These are phyloP conservation scores for Epichloe bromicola DNA, from an alignment of 2,329 filamentous ascomycete species.

Conservation along the genomic window DNA sequence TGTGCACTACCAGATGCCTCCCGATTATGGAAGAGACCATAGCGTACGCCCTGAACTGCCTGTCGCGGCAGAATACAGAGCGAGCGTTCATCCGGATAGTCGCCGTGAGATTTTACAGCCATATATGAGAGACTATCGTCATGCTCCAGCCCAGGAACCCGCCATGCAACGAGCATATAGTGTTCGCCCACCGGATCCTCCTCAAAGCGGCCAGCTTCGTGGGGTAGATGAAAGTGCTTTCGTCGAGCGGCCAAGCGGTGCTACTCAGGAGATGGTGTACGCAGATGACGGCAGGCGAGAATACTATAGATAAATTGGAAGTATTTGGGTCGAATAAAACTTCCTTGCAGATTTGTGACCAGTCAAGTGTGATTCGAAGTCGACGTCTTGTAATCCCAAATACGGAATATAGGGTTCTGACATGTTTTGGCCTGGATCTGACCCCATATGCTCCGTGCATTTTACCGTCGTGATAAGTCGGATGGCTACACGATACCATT, in stretches of 20 bases:
- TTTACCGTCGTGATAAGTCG: too few relatives aligned
- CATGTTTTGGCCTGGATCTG: too few relatives aligned
- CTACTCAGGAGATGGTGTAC: slow-evolving; percentile 32
- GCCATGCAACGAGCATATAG: slow-evolving; percentile 23
- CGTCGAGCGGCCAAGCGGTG: slow-evolving; percentile 29
- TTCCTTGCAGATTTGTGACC: not conserved
- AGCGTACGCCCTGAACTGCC: slow-evolving; percentile 26
- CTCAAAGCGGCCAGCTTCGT: slow-evolving; percentile 12
- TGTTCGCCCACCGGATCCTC: slow-evolving; percentile 28
- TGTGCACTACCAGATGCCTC: slow-evolving; percentile 27
- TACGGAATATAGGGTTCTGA: too few relatives aligned
- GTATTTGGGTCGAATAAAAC: not conserved
- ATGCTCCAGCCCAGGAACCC: slow-evolving; percentile 10
- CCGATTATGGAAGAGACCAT: slow-evolving; percentile 31
- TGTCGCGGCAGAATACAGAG: slow-evolving; percentile 15
- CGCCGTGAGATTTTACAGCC: slow-evolving; percentile 18
- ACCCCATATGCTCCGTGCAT: too few relatives aligned
- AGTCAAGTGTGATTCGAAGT: too few relatives aligned
- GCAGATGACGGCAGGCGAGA: slow-evolving; percentile 26
- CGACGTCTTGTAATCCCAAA: too few relatives aligned
- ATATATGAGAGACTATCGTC: slow-evolving; percentile 19
- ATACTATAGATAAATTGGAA: slow-evolving; percentile 18
- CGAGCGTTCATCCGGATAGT: slow-evolving; percentile 15
- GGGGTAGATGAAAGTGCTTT: slow-evolving; percentile 28
- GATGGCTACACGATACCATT: too few relatives aligned